Evolutionary conservation across 164 flowering plant species (phyloP).

Genomic region (Berberis thunbergii): DNA sequence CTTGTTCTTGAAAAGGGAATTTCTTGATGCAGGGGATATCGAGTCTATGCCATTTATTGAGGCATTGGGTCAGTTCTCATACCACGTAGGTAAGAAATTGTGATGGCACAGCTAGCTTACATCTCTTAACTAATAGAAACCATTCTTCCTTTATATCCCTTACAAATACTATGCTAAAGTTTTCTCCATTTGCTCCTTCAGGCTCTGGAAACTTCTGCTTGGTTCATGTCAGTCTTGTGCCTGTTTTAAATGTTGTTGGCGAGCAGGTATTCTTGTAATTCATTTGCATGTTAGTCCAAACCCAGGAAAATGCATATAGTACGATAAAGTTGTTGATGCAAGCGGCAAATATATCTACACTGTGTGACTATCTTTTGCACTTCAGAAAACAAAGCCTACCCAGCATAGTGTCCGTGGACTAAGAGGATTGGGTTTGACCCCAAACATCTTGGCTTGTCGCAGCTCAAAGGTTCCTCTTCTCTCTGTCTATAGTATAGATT

Average conservation of each 20-base stretch:
- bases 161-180: not conserved
- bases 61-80: slow-evolving; percentile 90
- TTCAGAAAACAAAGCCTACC: slow-evolving; percentile 93
- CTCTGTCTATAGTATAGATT: slow-evolving; percentile 1
- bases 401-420: slow-evolving; percentile 88
- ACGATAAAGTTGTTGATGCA: too few species aligned
- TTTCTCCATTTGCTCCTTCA: slow-evolving; percentile 12
- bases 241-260: slow-evolving; percentile 86
- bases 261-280: slow-evolving; percentile 53
- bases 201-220: slow-evolving; percentile 89
- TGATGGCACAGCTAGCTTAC: not conserved
- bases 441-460: slow-evolving; percentile 82
- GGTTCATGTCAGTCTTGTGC: slow-evolving; percentile 95
- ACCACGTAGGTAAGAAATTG: slow-evolving; percentile 64
- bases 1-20: not conserved
- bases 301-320: not conserved
- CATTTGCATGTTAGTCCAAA: not conserved
- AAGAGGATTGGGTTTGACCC: slow-evolving; percentile 73
- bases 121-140: too few species aligned
- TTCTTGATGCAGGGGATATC: slow-evolving; percentile 70
- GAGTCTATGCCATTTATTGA: slow-evolving; percentile 94
- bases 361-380: slow-evolving; percentile 1
- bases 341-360: not conserved
- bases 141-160: not conserved
- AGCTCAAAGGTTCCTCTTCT: slow-evolving; percentile 52